Evolutionary conservation across 2,329 filamentous ascomycete species (phyloP).

Genomic region (Beauveria scarabaeidicola): DNA sequence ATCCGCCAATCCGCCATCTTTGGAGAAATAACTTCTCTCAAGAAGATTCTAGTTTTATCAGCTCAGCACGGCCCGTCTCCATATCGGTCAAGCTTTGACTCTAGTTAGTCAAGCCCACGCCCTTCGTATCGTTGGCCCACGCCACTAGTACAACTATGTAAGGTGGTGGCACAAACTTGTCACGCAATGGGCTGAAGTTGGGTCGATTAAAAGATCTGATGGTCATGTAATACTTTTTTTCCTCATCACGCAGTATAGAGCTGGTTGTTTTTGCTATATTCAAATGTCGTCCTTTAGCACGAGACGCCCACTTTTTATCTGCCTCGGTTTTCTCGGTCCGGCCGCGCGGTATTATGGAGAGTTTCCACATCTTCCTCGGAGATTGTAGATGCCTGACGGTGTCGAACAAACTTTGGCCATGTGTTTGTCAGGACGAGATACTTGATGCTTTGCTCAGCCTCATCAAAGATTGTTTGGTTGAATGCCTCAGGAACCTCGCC

Average conservation of each 20-base stretch:
- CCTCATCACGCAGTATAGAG: not conserved
- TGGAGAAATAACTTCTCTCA: not conserved
- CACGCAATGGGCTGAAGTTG: not conserved
- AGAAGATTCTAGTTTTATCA: not conserved
- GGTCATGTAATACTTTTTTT: no score
- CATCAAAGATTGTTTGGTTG: constrained; percentile 46
- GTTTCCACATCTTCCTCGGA: constrained; percentile 8
- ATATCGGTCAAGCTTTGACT: not conserved
- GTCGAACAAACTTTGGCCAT: constrained; percentile 50
- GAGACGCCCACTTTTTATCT: not conserved
- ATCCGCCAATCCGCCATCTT: not conserved
- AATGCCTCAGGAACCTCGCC: constrained; percentile 42
- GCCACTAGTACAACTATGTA: not conserved
- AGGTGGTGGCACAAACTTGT: not conserved
- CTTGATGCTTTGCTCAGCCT: constrained; percentile 51
- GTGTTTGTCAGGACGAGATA: constrained; percentile 61
- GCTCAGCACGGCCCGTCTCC: not conserved
- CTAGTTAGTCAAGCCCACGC: no score
- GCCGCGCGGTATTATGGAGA: not conserved
- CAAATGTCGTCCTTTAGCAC: not conserved
- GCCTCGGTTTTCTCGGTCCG: not conserved
- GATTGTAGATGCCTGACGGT: constrained; percentile 21
- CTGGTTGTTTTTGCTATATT: not conserved
- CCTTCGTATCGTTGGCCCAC: not conserved
- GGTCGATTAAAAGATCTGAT: not conserved